phyloP scores from a whole-genome alignment of 805 yeast species.

The Wickerhamomyces mucosus region DNA sequence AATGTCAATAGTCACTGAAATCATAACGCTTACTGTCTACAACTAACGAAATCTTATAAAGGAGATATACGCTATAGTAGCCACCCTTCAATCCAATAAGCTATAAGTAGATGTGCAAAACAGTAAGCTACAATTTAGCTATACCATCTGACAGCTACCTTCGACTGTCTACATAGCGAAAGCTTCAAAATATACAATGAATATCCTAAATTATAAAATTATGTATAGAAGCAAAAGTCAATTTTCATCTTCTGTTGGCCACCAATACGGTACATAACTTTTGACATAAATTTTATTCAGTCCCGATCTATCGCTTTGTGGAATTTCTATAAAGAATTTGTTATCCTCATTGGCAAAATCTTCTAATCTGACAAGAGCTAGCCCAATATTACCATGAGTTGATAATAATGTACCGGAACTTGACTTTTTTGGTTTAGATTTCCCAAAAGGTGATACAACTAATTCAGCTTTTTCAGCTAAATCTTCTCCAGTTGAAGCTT shows the following conservation, averaged over 20 bases:
- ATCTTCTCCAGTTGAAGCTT: constrained; percentile 7
- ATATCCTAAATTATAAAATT: too few species aligned
- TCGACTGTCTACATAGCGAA: too few species aligned
- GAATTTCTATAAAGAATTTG: constrained; percentile 22
- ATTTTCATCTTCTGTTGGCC: constrained; percentile 39
- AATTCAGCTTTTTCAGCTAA: constrained; percentile 11
- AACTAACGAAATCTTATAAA: too few species aligned
- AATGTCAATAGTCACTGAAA: too few species aligned
- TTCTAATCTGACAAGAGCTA: constrained; percentile 49
- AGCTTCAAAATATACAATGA: too few species aligned
- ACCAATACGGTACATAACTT: constrained; percentile 63
- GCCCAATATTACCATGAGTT: constrained; percentile 49
- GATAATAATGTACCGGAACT: constrained; percentile 55
- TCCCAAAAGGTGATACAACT: constrained; percentile 33
- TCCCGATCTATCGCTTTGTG: constrained; percentile 14
- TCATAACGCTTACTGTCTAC: too few species aligned
- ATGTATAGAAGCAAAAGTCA: too few species aligned
- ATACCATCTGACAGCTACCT: too few species aligned
- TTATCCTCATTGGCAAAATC: constrained; percentile 28
- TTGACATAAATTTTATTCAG: constrained; percentile 31
- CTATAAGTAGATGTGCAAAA: too few species aligned
- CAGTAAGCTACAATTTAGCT: too few species aligned
- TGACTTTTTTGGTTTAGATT: constrained; percentile 22
- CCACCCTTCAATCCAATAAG: too few species aligned
- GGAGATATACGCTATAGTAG: too few species aligned